phyloP scores from a whole-genome alignment of 352 stramenopile species.

The Phytopythium montanum region DNA sequence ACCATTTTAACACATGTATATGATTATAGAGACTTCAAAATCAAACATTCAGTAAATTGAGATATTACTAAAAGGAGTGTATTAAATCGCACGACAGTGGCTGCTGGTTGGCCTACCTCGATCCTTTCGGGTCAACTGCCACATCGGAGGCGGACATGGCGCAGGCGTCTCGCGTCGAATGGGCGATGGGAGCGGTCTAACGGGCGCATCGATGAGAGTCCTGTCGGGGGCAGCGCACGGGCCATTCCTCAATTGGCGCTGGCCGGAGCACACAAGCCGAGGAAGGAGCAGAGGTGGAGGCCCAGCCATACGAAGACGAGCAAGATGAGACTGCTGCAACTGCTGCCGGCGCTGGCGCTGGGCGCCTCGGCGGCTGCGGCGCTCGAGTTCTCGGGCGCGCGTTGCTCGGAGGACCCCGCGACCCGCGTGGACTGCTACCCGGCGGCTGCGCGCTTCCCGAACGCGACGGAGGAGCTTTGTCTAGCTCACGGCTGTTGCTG shows the following conservation, averaged over 20 bases:
- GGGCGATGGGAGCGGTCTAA: background rate
- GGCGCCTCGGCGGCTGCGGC: constrained; percentile 9
- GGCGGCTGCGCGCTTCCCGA: constrained; percentile 48
- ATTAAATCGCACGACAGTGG: too few relatives aligned
- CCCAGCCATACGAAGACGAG: too few relatives aligned
- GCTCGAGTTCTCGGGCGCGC: constrained; percentile 13
- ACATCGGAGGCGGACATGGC: background rate
- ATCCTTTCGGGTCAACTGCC: background rate
- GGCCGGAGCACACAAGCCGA: background rate
- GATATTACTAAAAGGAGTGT: too few relatives aligned
- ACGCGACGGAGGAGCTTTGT: constrained; percentile 73
- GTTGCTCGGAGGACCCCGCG: constrained; percentile 24
- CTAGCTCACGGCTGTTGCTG: constrained; percentile 83
- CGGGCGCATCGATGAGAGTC: background rate
- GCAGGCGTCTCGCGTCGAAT: background rate
- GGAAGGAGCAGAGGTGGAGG: background rate
- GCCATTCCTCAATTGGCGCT: background rate
- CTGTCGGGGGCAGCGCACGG: background rate
- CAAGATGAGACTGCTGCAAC: background rate
- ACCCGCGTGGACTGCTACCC: constrained; percentile 75
- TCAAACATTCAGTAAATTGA: too few relatives aligned
- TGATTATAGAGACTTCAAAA: too few relatives aligned
- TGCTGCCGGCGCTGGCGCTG: background rate
- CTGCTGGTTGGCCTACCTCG: too few relatives aligned
- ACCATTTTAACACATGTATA: too few relatives aligned